Percentiles rank a stretch among this genome's conserved stretches.
Conservation (phyloP, 78 protist species). For the Isochrysis galbana region DNA sequence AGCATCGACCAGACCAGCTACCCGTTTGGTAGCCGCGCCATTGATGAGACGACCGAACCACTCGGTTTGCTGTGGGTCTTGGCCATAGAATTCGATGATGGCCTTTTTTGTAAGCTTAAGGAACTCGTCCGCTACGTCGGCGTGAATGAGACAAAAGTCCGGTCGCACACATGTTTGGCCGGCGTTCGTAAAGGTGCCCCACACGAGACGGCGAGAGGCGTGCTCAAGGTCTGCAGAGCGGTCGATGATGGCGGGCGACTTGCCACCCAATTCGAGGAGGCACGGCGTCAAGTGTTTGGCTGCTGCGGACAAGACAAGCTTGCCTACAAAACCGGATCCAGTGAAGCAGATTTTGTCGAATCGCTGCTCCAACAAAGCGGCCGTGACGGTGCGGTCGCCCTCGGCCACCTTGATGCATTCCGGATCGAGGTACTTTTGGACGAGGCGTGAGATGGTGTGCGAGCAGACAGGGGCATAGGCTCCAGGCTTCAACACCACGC, state of each 20-base stretch:
- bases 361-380: constrained; percentile 57
- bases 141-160: constrained; percentile 57
- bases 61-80: neutral
- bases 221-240: constrained; percentile 45
- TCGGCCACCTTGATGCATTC: constrained; percentile 43
- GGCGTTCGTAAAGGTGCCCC: constrained; percentile 71
- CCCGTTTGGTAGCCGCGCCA: constrained; percentile 28
- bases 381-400: constrained; percentile 56
- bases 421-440: constrained; percentile 53
- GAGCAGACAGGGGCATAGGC: constrained; percentile 43
- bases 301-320: constrained; percentile 67
- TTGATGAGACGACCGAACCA: constrained; percentile 49
- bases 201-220: constrained; percentile 67
- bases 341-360: constrained; percentile 85
- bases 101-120: constrained; percentile 1
- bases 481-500: constrained; percentile 79
- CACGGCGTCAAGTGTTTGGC: constrained; percentile 81
- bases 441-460: constrained; percentile 32
- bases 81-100: constrained; percentile 42
- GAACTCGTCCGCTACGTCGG: constrained; percentile 1
- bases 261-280: constrained; percentile 93
- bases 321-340: constrained; percentile 75
- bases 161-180: constrained; percentile 91
- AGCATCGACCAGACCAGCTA: neutral
- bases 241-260: constrained; percentile 83